Base-by-base conservation (phyloP, 129 eudicot species). In the Smallanthus sonchifolius region DNA sequence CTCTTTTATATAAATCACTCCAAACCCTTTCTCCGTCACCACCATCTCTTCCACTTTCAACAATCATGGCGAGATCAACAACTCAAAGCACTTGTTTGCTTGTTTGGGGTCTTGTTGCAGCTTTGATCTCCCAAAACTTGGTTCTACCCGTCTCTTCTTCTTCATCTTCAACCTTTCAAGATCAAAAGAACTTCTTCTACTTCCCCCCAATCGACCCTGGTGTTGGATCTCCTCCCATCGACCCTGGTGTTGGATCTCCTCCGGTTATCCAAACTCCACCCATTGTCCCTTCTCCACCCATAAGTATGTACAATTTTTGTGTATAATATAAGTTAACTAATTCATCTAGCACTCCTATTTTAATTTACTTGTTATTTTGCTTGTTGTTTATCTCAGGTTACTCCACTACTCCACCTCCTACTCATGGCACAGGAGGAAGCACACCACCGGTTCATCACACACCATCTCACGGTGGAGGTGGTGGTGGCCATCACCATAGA, bases 141-240 rank as follows among this genome's bases (percentile, higher is more conserved):
- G 70, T 75, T 10, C 1, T 24, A 24, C 30, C 30, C 30, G 30
- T 24, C 30, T 24, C 30, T 24, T 15, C 80, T 34, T 88, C 63
- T 45, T 34, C 71, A n/a, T 86, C n/a, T n/a, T n/a, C n/a, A n/a
- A n/a, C 92, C 16, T 72, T 87, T 55, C 75, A 74, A 17, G 86
- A 85, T 72, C 85, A 87, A 70, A 87, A 90, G 80, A 87, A 55
- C 87, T 81, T 78, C 80, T 85, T 45, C 30, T 24, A 24, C 71
- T 37, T 78, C 36, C 76, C 92, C 57, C 86, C 84, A 4, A 34
- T 83, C 35, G 4, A 7, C 84, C 91, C 89, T 0, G 40, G 51
- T 75, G 10, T 69, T 4, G 81, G 64, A 43, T 85, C 88, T 24
- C 84, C 85, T 0, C 81, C 82, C 2, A 6, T 72, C 8, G 80